Percentiles rank a stretch among this genome's conserved stretches.
These are phyloP conservation scores for Friedmanniomyces simplex DNA, from an alignment of 495 filamentous ascomycete genomes.

Conservation along the genomic window DNA sequence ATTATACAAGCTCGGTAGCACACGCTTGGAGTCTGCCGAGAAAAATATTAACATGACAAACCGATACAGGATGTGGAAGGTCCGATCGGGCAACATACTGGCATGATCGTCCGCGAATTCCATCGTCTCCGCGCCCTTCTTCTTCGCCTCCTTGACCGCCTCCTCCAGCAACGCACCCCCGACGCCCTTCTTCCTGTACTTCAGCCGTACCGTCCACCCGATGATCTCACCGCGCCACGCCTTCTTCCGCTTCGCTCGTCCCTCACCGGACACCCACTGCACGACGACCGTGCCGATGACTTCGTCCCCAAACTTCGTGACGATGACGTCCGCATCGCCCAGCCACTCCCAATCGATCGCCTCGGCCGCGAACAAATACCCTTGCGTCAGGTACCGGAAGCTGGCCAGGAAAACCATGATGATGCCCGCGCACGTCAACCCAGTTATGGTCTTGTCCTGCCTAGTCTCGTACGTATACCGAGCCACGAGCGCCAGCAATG, in stretches of 20 bases:
- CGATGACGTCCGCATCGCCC: too few relatives aligned
- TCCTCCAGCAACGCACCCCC: conserved; percentile 60
- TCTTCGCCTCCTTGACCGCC: conserved; percentile 48
- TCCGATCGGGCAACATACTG: conserved; percentile 29
- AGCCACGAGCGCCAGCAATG: conserved; percentile 30
- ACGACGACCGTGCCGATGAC: conserved; percentile 50
- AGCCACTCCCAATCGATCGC: conserved; percentile 41
- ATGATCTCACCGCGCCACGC: conserved; percentile 45
- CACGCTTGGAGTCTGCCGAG: conserved; percentile 39
- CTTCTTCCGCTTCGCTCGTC: conserved; percentile 33
- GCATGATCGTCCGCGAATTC: conserved; percentile 60
- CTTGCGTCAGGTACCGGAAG: conserved; percentile 32
- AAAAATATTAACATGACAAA: too few relatives aligned
- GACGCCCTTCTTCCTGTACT: conserved; percentile 56
- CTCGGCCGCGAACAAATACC: conserved; percentile 46
- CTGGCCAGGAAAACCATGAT: conserved; percentile 37
- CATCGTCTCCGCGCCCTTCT: conserved; percentile 47
- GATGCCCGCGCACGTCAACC: conserved; percentile 36
- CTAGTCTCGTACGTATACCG: conserved; percentile 27
- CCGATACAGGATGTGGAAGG: conserved; percentile 6
- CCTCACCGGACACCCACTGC: conserved; percentile 31
- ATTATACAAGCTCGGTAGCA: conserved; percentile 55
- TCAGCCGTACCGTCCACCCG: conserved; percentile 62
- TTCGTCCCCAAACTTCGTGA: conserved; percentile 45
- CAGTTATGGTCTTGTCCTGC: conserved; percentile 29